Base-by-base conservation (phyloP, 768 basidiomycete genomes). In the Panaeolus papilionaceus region DNA sequence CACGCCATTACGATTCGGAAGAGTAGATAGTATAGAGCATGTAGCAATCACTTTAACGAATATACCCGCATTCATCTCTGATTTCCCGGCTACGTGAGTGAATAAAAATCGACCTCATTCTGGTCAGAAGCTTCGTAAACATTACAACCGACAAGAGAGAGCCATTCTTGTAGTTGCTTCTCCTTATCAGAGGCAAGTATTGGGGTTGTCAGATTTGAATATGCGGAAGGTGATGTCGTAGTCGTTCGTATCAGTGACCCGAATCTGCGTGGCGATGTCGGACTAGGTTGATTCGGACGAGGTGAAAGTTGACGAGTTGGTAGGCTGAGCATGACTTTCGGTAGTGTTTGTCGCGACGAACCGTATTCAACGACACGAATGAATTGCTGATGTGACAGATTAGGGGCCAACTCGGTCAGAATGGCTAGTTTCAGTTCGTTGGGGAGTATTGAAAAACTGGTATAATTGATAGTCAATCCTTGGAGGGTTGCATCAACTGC, bases 301-400 rank as follows among this genome's bases (percentile, higher is more conserved):
- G n/a, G n/a, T 42, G 26, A 54, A 16, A 38, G 28, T 28, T 64
- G 44, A 20, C 11, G 26, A 8, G 20, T n/a, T 33, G 73, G 62
- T 45, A 70, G 42, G n/a, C 70, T 66, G 14, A 70, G 67, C 3
- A 42, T 62, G 20, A 72, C 64, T 14, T 64, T 61, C 12, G 73
- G 73, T 6, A 74, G 67, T 6, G 73, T 72, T 5, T 42, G 42
- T 18, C 47, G 66, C 44, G 68, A 61, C 7, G 66, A 40, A 38
- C 71, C 71, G n/a, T 72, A 70, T 28, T 69, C 66, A 20, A 74
- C 66, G n/a, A 74, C 64, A 9, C 70, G 70, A 3, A 74, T 61
- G 20, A 51, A 66, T 62, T 74, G 73, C 11, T 38, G 33, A 10
- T 58, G 18, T 16, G 71, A 72, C 5, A 74, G 61, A 8, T 64